Evolutionary conservation across 805 yeast species (phyloP).

Genomic region (Barnettozyma siamensis): DNA sequence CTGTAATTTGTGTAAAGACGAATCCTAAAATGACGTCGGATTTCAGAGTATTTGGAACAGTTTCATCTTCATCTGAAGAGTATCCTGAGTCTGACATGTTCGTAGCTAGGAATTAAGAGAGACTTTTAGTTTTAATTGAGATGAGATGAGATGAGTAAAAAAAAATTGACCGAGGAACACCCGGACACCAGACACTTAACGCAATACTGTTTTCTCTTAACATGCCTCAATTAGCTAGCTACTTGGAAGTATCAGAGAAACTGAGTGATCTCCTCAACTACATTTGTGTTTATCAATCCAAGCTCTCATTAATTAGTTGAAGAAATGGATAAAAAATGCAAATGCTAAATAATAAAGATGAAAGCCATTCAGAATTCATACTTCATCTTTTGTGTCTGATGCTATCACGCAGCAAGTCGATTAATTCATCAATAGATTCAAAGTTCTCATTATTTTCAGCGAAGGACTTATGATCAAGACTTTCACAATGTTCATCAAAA

Average conservation of each 20-base stretch:
- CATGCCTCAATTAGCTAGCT: no score
- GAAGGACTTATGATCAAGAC: conserved; percentile 70
- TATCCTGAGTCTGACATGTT: conserved; percentile 29
- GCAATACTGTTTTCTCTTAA: no score
- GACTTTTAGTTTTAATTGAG: neutral
- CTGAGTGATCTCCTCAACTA: no score
- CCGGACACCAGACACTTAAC: neutral
- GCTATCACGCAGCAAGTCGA: conserved; percentile 32
- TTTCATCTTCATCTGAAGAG: conserved; percentile 47
- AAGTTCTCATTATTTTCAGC: conserved; percentile 71
- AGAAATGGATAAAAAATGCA: no score
- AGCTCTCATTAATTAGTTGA: no score
- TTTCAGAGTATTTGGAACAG: conserved; percentile 18
- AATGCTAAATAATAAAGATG: no score
- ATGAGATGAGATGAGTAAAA: neutral
- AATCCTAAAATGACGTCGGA: conserved; percentile 52
- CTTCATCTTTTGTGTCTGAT: conserved; percentile 17
- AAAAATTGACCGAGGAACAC: neutral
- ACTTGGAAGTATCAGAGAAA: no score
- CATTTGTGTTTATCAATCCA: no score
- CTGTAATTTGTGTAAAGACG: conserved; percentile 52
- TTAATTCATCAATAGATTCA: conserved; percentile 68
- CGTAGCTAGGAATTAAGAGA: neutral
- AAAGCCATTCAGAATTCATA: no score
- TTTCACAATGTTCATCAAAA: conserved; percentile 66